Percentiles rank a stretch among this genome's conserved stretches.
These are phyloP conservation scores for Leccinum truebloodii DNA, from an alignment of 768 basidiomycete genomes.

Conservation along the genomic window DNA sequence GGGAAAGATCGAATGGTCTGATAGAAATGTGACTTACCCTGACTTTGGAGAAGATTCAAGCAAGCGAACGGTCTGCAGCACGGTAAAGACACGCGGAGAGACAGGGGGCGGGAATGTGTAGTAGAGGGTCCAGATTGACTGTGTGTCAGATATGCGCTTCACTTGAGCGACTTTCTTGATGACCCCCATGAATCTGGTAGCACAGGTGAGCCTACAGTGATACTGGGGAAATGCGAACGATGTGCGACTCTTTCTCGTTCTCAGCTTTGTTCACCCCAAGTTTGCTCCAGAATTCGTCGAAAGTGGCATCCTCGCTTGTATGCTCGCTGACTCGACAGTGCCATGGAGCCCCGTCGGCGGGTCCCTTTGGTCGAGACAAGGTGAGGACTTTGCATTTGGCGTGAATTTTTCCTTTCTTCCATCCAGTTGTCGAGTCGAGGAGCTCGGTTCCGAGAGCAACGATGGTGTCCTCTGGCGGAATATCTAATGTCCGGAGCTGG, in stretches of 20 bases:
- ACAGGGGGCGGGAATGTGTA: conserved; percentile 74
- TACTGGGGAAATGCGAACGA: not conserved
- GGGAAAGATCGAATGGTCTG: not conserved
- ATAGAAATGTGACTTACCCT: conserved; percentile 47
- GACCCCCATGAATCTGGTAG: conserved; percentile 59
- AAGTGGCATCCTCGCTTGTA: conserved; percentile 61
- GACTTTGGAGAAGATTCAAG: conserved; percentile 49
- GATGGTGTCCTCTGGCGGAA: conserved; percentile 61
- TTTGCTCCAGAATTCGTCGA: conserved; percentile 73
- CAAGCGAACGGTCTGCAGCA: conserved; percentile 62
- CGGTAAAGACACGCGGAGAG: conserved; percentile 75
- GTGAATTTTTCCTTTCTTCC: conserved; percentile 70
- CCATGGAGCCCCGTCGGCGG: conserved; percentile 63
- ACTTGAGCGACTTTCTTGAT: conserved; percentile 64
- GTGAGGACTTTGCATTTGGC: conserved; percentile 57
- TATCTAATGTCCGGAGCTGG: conserved; percentile 38
- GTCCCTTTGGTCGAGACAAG: conserved; percentile 49
- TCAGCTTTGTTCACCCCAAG: conserved; percentile 64
- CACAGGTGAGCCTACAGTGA: not conserved
- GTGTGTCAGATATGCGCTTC: conserved; percentile 61
- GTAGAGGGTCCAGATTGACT: conserved; percentile 68
- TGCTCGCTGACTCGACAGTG: conserved; percentile 70
- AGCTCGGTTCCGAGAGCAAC: conserved; percentile 54
- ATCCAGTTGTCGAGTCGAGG: conserved; percentile 54
- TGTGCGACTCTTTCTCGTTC: conserved; percentile 66